Evolutionary conservation across 345 rosid species (phyloP), one percentile per base, ranked within the genome.

Genomic region (Cardiospermum halicacabum): DNA sequence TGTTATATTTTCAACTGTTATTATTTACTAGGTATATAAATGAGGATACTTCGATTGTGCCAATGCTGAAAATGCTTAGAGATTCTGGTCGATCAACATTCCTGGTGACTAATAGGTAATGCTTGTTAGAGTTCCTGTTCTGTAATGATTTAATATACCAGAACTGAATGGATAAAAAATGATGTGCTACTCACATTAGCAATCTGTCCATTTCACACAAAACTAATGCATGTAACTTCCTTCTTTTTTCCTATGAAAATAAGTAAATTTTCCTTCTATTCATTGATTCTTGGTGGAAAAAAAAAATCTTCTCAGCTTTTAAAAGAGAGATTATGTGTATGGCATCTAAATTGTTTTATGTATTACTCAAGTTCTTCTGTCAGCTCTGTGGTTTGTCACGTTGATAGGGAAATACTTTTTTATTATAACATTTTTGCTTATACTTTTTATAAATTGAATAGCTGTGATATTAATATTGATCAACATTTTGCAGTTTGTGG

Each of bases 81-180:
- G 83, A 91, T 75, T 94, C 96, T 65, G 91, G 96, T 30, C 97
- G 99, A 66, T 76, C 85, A 40, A 94, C 96, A 48, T 94, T 94
- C 86, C 79, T 94, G 85, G 99, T 91, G 80, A 94, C 99, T 69
- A 94, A 94, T 75, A 94, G 97, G 99, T 89, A 75, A 21, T 16
- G 7, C 19, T 7, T 1, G 25, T 22, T 18, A 68, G 10, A 5
- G 39, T 34, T 4, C 39, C 8, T 25, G 53, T 51, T 64, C 40
- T n/a, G 37, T 16, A 42, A 12, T 42, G 15, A 15, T 25, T 24
- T 56, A n/a, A 43, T 36, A 42, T 43, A 5, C 26, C 16, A 53
- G 40, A 16, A 25, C 10, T 34, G 28, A 58, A 15, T 13, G 58
- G 56, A 22, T 15, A 3, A 16, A 27, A 16, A n/a, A n/a, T 11